phyloP scores from a whole-genome alignment of 1,284 basidiomycete genomes.

The Exsudoporus floridanus region DNA sequence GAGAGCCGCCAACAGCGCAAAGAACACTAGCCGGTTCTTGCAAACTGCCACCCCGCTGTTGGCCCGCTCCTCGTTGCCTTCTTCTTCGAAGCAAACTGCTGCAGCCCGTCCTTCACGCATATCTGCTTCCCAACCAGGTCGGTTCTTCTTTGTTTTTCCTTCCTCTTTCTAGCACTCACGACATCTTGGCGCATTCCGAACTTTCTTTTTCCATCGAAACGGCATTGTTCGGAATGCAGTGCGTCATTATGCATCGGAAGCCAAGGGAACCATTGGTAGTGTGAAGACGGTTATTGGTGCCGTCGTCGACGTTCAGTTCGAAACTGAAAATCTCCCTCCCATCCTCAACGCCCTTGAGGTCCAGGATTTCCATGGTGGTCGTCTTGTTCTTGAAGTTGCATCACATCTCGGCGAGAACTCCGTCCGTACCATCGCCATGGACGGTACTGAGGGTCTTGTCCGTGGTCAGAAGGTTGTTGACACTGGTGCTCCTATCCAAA shows the following conservation, averaged over 20 bases:
- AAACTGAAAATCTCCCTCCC: conserved; percentile 86
- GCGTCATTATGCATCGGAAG: conserved; percentile 90
- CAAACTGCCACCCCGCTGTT: conserved; percentile 60
- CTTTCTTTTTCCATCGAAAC: conserved; percentile 19
- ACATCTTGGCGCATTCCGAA: conserved; percentile 7
- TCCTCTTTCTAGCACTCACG: conserved; percentile 20
- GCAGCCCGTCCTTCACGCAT: conserved; percentile 36
- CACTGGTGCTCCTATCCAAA: conserved; percentile 93
- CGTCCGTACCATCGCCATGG: conserved; percentile 96
- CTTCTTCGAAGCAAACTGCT: conserved; percentile 37
- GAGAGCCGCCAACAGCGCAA: conserved; percentile 72
- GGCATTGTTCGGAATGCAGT: conserved; percentile 42
- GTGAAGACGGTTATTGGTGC: conserved; percentile 98
- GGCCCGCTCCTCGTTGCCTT: conserved; percentile 45
- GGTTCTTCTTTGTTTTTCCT: conserved; percentile 40
- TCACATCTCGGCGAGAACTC: conserved; percentile 99
- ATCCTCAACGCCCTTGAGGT: conserved; percentile 99
- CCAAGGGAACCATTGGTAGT: conserved; percentile 66
- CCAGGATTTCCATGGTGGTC: conserved; percentile 87
- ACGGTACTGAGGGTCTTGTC: conserved; percentile 99
- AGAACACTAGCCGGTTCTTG: conserved; percentile 74
- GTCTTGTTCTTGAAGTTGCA: conserved; percentile 94
- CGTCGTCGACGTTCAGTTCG: conserved; percentile 98
- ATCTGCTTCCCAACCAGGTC: conserved; percentile 36
- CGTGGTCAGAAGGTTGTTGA: conserved; percentile 97